phyloP scores from a whole-genome alignment of 2,329 filamentous ascomycete genomes.

The Helotiales sp. region DNA sequence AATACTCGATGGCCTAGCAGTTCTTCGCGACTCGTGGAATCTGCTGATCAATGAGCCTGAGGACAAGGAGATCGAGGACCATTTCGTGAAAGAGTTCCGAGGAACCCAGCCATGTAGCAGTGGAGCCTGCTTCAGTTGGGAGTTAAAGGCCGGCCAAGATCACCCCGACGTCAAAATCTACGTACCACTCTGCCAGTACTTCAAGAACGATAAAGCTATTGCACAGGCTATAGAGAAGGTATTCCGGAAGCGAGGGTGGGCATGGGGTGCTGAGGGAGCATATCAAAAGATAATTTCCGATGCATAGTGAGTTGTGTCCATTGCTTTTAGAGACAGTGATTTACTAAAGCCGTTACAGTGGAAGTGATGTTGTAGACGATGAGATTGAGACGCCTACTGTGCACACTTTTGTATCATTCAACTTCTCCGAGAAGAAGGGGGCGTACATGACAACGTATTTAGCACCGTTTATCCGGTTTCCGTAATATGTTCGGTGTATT shows the following conservation, averaged over 20 bases:
- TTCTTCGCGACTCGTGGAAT: constrained; percentile 1
- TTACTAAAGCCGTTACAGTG: background rate
- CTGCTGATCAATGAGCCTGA: background rate
- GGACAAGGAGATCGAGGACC: background rate
- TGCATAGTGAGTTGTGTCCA: background rate
- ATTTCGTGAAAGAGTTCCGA: background rate
- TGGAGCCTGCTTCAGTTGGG: background rate
- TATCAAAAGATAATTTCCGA: background rate
- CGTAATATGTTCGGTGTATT: background rate
- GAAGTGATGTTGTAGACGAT: background rate
- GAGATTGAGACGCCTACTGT: background rate
- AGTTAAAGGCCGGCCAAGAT: background rate
- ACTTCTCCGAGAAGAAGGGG: background rate
- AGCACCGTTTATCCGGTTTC: background rate
- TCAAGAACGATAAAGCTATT: background rate
- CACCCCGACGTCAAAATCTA: background rate
- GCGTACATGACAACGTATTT: constrained; percentile 1
- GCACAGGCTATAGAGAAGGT: background rate
- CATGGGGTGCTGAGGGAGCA: background rate
- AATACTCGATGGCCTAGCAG: background rate
- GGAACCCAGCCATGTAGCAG: background rate
- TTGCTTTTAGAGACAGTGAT: background rate
- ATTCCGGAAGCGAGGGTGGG: constrained; percentile 1
- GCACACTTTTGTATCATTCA: background rate
- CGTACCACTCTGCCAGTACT: background rate